These are phyloP conservation scores for Euphorbia lathyris DNA, from an alignment of 345 rosid genomes.

Conservation along the genomic window DNA sequence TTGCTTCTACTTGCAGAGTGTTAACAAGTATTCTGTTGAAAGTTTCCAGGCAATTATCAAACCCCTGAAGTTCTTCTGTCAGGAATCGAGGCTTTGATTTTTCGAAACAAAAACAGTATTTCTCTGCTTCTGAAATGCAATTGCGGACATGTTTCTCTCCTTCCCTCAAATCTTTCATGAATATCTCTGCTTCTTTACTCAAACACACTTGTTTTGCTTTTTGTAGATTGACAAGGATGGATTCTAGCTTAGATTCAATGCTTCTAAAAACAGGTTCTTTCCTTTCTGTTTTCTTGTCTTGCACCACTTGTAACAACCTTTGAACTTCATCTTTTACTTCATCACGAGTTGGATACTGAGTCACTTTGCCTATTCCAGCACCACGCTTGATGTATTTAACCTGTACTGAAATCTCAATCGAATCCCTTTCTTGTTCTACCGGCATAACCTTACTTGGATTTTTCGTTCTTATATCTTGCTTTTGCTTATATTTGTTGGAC, in stretches of 20 bases:
- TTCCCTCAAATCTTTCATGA: background rate
- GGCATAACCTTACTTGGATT: slow-evolving; percentile 18
- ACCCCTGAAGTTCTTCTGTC: too few relatives aligned
- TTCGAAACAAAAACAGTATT: background rate
- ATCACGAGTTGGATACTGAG: background rate
- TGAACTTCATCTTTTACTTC: background rate
- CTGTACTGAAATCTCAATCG: background rate
- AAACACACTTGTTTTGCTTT: background rate
- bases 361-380: too few relatives aligned
- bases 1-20: too few relatives aligned
- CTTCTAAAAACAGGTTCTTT: background rate
- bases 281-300: background rate
- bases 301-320: too few relatives aligned
- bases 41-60: too few relatives aligned
- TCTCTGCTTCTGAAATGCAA: background rate
- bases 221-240: background rate
- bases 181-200: background rate
- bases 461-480: background rate
- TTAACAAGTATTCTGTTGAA: too few relatives aligned
- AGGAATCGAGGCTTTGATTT: background rate
- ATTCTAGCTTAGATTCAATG: background rate
- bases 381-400: background rate
- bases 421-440: slow-evolving; percentile 16
- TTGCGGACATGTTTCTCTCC: background rate
- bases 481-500: background rate